phyloP scores from a whole-genome alignment of 169 alveolate genomes.

The Cryptosporidium meleagridis region DNA sequence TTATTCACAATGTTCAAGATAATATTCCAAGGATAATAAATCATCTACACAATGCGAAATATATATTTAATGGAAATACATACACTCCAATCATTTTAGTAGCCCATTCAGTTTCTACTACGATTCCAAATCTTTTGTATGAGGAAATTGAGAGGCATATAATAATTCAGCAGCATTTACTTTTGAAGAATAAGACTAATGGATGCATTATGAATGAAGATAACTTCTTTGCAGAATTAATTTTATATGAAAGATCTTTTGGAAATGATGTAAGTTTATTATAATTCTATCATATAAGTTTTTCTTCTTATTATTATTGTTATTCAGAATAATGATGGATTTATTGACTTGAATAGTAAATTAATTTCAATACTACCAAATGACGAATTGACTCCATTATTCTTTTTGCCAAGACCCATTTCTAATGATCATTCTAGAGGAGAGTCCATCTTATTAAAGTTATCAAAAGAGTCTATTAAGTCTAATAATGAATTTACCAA shows the following conservation, averaged over 20 bases:
- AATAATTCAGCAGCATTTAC: constrained; percentile 25
- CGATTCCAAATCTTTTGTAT: constrained; percentile 17
- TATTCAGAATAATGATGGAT: constrained; percentile 38
- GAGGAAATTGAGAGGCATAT: constrained; percentile 58
- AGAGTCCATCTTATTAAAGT: constrained; percentile 34
- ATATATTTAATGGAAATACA: constrained; percentile 9
- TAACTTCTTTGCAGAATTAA: constrained; percentile 38
- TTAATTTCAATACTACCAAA: constrained; percentile 30
- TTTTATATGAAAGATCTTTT: constrained; percentile 59
- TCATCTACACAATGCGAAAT: constrained; percentile 17
- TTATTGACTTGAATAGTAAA: constrained; percentile 58
- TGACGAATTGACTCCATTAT: constrained; percentile 54
- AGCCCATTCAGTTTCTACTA: constrained; percentile 1
- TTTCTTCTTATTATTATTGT: neutral
- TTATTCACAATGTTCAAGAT: constrained; percentile 41
- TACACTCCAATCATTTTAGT: constrained; percentile 30
- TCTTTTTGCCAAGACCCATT: constrained; percentile 66
- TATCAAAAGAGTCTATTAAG: constrained; percentile 7
- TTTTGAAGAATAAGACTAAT: constrained; percentile 1
- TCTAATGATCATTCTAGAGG: constrained; percentile 30
- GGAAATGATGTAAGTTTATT: constrained; percentile 65
- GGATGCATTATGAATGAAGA: constrained; percentile 33
- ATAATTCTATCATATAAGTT: neutral
- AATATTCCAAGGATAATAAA: constrained; percentile 23
- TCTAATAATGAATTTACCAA: constrained; percentile 17